Percentiles rank a stretch among this genome's conserved stretches.
phyloP scores from a whole-genome alignment of 179 eudicot genomes.

The Beta macrorhiza region DNA sequence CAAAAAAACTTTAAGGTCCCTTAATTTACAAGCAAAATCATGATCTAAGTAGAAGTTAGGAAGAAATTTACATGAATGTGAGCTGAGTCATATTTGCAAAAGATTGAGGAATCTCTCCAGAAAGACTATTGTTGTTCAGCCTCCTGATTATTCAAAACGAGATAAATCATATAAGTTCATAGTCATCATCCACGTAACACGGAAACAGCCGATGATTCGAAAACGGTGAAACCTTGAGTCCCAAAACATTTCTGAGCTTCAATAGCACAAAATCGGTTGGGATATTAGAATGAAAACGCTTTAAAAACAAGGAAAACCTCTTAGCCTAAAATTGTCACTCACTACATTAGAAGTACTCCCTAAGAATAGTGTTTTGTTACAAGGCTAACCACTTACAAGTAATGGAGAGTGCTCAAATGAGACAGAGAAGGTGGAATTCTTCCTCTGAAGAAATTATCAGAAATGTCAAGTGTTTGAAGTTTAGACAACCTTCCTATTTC shows the following conservation, averaged over 20 bases:
- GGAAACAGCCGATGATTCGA: no score
- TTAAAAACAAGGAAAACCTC: no score
- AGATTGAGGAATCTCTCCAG: slow-evolving; percentile 56
- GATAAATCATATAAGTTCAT: not conserved
- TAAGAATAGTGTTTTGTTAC: not conserved
- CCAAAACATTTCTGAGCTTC: no score
- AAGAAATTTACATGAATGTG: slow-evolving; percentile 52
- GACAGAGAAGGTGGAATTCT: slow-evolving; percentile 63
- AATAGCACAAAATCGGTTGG: no score
- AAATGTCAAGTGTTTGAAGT: slow-evolving; percentile 69
- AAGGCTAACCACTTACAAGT: slow-evolving; percentile 47
- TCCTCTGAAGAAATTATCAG: slow-evolving; percentile 60
- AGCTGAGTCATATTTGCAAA: slow-evolving; percentile 70
- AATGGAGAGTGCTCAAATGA: slow-evolving; percentile 51
- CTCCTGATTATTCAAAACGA: slow-evolving; percentile 44
- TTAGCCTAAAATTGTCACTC: not conserved
- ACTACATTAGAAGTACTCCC: not conserved
- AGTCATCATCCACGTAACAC: no score
- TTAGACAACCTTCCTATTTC: slow-evolving; percentile 68
- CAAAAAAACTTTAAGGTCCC: not conserved
- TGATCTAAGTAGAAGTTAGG: not conserved
- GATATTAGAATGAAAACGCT: no score
- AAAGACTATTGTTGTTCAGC: slow-evolving; percentile 73
- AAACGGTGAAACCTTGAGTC: no score
- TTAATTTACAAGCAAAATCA: slow-evolving; percentile 2